These are phyloP conservation scores for Sporothrix mexicana DNA, from an alignment of 2,329 filamentous ascomycete species.

Conservation along the genomic window DNA sequence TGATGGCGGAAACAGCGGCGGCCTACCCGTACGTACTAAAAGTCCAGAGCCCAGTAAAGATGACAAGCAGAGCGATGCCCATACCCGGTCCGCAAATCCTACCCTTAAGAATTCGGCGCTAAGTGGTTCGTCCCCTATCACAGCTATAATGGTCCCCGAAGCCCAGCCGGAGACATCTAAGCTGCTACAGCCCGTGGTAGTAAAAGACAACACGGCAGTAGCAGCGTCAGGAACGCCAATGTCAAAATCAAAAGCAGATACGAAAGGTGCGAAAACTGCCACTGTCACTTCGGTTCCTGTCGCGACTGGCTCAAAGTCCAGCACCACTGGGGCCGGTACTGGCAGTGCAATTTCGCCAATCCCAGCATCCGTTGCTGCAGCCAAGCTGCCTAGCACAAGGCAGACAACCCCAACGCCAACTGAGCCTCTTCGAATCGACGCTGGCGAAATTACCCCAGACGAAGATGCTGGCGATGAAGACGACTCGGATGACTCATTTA, in stretches of 20 bases:
- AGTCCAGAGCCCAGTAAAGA: conserved; percentile 25
- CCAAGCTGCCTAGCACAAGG: conserved; percentile 12
- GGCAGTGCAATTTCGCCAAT: neutral
- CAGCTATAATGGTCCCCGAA: conserved; percentile 35
- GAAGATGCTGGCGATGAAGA: conserved; percentile 9
- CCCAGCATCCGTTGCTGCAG: neutral
- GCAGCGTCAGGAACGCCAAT: neutral
- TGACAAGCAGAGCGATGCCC: conserved; percentile 23
- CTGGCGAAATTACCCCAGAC: conserved; percentile 27
- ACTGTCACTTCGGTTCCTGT: neutral
- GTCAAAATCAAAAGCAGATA: neutral
- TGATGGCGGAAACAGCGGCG: conserved; percentile 11
- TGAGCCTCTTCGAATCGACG: conserved; percentile 25
- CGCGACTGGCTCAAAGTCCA: neutral
- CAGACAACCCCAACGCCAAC: conserved; percentile 1
- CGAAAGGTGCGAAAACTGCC: neutral
- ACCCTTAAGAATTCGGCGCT: conserved; percentile 31
- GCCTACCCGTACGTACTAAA: conserved; percentile 39
- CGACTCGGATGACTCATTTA: conserved; percentile 30
- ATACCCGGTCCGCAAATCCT: neutral
- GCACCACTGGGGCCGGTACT: neutral
- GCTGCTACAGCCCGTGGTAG: conserved; percentile 37
- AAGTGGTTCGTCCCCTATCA: conserved; percentile 35
- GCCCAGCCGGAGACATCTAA: conserved; percentile 32
- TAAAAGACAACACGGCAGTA: neutral